These are phyloP conservation scores for Tricholoma hemisulphureum DNA, from an alignment of 768 basidiomycete genomes.

Conservation along the genomic window DNA sequence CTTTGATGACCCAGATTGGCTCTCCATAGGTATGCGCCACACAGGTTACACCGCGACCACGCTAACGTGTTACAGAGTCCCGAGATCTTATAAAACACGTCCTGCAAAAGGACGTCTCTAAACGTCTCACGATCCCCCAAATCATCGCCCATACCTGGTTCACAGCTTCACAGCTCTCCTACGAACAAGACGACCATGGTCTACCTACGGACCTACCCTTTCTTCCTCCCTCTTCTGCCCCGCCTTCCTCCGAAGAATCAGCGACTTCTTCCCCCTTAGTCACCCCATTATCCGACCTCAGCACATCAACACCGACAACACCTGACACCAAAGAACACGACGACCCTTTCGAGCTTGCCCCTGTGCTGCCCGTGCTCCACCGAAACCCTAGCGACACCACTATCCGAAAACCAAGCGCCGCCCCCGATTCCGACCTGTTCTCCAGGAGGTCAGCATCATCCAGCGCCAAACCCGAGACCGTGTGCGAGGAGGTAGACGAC, in stretches of 20 bases:
- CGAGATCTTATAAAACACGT: conserved; percentile 78
- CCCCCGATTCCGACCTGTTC: conserved; percentile 35
- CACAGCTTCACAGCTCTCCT: conserved; percentile 37
- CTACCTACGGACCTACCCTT: conserved; percentile 24
- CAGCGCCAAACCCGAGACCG: conserved; percentile 42
- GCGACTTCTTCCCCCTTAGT: conserved; percentile 50
- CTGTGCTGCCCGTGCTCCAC: conserved; percentile 35
- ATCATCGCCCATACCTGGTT: conserved; percentile 92
- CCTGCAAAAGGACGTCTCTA: conserved; percentile 71
- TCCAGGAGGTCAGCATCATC: conserved; percentile 33
- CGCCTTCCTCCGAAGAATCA: conserved; percentile 53
- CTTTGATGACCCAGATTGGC: conserved; percentile 92
- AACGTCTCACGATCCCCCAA: conserved; percentile 77
- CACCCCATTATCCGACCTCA: conserved; percentile 31
- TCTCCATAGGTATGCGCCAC: conserved; percentile 66
- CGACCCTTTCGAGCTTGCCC: conserved; percentile 43
- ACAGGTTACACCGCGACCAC: not conserved
- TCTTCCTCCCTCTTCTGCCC: conserved; percentile 30
- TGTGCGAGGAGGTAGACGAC: conserved; percentile 50
- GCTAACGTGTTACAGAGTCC: conserved; percentile 54
- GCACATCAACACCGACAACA: conserved; percentile 53
- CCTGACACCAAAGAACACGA: conserved; percentile 39
- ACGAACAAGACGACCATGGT: conserved; percentile 31
- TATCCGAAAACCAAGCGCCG: conserved; percentile 42
- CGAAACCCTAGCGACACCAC: conserved; percentile 59